Percentiles rank a stretch among this genome's conserved stretches.
phyloP scores from a whole-genome alignment of 352 stramenopile species.

The Plasmopara halstedii region DNA sequence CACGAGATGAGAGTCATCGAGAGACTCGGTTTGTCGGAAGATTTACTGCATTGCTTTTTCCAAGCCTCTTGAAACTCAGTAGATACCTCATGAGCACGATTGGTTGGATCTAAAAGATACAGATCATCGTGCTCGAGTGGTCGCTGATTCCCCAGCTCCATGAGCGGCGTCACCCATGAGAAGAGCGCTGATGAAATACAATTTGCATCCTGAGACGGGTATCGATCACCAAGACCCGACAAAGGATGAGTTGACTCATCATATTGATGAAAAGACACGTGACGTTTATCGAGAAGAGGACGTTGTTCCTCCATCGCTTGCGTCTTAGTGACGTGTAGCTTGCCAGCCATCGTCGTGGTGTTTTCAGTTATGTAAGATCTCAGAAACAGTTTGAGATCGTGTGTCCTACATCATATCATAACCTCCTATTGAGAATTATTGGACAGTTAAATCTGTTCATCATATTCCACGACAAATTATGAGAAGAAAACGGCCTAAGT shows the following conservation, averaged over 20 bases:
- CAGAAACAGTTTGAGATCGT: too few species aligned
- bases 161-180: conserved; percentile 68
- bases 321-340: conserved; percentile 17
- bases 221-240: conserved; percentile 37
- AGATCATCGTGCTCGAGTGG: conserved; percentile 63
- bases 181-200: conserved; percentile 57
- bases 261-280: conserved; percentile 15
- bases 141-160: conserved; percentile 59
- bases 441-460: too few species aligned
- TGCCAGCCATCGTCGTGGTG: conserved; percentile 13
- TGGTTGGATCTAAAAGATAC: conserved; percentile 52
- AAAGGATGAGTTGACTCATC: neutral
- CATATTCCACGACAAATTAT: too few species aligned
- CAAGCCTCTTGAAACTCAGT: conserved; percentile 36
- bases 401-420: too few species aligned
- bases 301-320: conserved; percentile 17
- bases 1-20: conserved; percentile 31
- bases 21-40: conserved; percentile 28
- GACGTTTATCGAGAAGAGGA: conserved; percentile 19
- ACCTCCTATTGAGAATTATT: too few species aligned
- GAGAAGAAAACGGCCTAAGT: too few species aligned
- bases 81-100: conserved; percentile 33
- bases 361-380: too few species aligned
- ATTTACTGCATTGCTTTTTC: conserved; percentile 21
- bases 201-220: conserved; percentile 46